These are phyloP conservation scores for Elsinoe batatas DNA, from an alignment of 2,329 filamentous ascomycete genomes.

Conservation along the genomic window DNA sequence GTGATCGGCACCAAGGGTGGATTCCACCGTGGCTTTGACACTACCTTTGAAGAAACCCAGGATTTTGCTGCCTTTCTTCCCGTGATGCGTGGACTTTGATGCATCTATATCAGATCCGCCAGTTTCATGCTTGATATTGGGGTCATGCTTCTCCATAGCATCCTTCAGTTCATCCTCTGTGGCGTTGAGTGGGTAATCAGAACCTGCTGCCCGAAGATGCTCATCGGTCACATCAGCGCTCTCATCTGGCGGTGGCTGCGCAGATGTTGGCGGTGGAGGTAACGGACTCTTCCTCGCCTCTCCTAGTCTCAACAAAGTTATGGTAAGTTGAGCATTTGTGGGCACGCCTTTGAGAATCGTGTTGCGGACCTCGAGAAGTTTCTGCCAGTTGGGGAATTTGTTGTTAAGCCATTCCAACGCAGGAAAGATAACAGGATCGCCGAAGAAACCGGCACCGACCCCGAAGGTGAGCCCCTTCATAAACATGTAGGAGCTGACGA, in stretches of 20 bases:
- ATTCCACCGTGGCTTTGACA: conserved; percentile 62
- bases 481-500: conserved; percentile 42
- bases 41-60: conserved; percentile 59
- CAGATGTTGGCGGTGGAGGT: conserved; percentile 46
- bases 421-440: conserved; percentile 59
- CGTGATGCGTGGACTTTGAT: conserved; percentile 38
- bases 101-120: conserved; percentile 45
- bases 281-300: conserved; percentile 73
- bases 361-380: conserved; percentile 58
- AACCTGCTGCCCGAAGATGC: conserved; percentile 43
- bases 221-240: conserved; percentile 41
- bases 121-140: conserved; percentile 36
- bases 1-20: conserved; percentile 60
- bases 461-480: conserved; percentile 56
- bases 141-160: conserved; percentile 42
- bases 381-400: conserved; percentile 62
- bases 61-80: conserved; percentile 42
- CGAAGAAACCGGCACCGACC: conserved; percentile 69
- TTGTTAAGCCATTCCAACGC: conserved; percentile 51
- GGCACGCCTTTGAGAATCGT: conserved; percentile 72
- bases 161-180: conserved; percentile 55
- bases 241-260: conserved; percentile 38
- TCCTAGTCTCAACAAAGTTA: conserved; percentile 71
- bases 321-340: conserved; percentile 73
- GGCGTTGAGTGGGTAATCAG: conserved; percentile 50